Conservation (phyloP, 1,284 basidiomycete genomes). For the Megacollybia platyphylla region DNA sequence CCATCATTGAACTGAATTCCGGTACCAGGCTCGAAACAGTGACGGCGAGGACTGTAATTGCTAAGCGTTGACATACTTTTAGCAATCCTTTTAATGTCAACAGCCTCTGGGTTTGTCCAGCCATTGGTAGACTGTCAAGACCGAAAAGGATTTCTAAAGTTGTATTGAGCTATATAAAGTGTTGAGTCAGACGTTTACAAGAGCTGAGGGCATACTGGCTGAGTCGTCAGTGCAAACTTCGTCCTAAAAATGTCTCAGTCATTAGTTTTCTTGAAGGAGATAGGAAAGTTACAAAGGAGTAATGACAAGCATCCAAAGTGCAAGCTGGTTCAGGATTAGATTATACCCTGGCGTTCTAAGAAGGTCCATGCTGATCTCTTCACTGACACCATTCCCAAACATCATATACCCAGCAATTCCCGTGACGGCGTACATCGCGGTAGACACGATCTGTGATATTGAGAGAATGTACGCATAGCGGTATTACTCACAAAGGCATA, state of each 20-base stretch:
- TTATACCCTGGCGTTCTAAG: slow-evolving; percentile 71
- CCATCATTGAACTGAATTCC: slow-evolving; percentile 83
- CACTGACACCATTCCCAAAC: slow-evolving; percentile 76
- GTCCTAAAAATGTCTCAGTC: slow-evolving; percentile 30
- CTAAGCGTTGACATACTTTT: slow-evolving; percentile 44
- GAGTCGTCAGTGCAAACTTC: slow-evolving; percentile 79
- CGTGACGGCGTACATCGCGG: slow-evolving; percentile 67
- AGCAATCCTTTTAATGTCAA: slow-evolving; percentile 15
- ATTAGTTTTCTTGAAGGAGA: background rate
- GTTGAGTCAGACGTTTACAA: background rate
- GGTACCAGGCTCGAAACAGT: slow-evolving; percentile 70
- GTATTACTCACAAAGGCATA: slow-evolving; percentile 57
- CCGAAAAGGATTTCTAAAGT: slow-evolving; percentile 70
- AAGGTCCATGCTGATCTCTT: slow-evolving; percentile 85
- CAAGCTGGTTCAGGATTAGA: slow-evolving; percentile 57
- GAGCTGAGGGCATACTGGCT: slow-evolving; percentile 47
- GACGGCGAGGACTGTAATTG: slow-evolving; percentile 50
- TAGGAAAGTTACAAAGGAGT: slow-evolving; percentile 53
- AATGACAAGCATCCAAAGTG: slow-evolving; percentile 85
- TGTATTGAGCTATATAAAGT: slow-evolving; percentile 47
- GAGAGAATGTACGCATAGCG: slow-evolving; percentile 1
- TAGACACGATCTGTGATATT: slow-evolving; percentile 51
- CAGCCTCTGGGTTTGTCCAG: slow-evolving; percentile 3
- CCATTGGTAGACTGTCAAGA: slow-evolving; percentile 31
- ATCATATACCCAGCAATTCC: slow-evolving; percentile 85